A percentile compares a stretch with the other conserved stretches of the same genome.
These are phyloP conservation scores for Osmanthus fragrans DNA, from an alignment of 257 asterid genomes.

Conservation along the genomic window DNA sequence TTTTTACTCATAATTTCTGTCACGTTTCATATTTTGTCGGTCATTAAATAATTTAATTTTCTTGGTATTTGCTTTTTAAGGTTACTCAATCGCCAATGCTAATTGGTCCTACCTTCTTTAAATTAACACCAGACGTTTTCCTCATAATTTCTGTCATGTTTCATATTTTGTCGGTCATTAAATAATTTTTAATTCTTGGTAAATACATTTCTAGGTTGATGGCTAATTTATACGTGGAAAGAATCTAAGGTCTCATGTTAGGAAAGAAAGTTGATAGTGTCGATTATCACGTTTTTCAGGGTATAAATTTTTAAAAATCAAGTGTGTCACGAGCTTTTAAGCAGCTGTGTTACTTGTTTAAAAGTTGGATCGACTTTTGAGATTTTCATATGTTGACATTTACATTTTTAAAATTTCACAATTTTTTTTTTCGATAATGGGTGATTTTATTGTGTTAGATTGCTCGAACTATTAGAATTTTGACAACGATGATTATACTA, in stretches of 20 bases:
- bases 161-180: background rate
- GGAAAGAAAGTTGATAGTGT: background rate
- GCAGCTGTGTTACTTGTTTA: too few relatives aligned
- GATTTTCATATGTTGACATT: too few relatives aligned
- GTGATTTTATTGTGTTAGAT: too few relatives aligned
- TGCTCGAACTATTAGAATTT: too few relatives aligned
- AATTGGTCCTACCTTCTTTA: too few relatives aligned
- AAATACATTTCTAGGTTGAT: background rate
- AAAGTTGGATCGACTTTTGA: too few relatives aligned
- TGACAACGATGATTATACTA: too few relatives aligned
- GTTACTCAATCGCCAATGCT: background rate
- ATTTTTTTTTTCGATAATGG: too few relatives aligned
- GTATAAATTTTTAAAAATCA: too few relatives aligned
- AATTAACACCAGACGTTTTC: background rate
- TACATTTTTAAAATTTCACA: too few relatives aligned
- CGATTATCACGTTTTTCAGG: too few relatives aligned
- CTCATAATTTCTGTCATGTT: background rate
- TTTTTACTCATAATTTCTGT: slow-evolving; percentile 5
- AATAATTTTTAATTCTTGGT: background rate
- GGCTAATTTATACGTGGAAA: background rate
- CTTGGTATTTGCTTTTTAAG: background rate
- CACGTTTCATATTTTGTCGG: background rate
- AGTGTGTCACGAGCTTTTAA: too few relatives aligned
- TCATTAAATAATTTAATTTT: background rate
- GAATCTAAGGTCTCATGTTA: background rate